Evolutionary conservation across 345 rosid genomes (phyloP), one percentile per base, ranked within the genome.

Genomic region (Heritiera littoralis): DNA sequence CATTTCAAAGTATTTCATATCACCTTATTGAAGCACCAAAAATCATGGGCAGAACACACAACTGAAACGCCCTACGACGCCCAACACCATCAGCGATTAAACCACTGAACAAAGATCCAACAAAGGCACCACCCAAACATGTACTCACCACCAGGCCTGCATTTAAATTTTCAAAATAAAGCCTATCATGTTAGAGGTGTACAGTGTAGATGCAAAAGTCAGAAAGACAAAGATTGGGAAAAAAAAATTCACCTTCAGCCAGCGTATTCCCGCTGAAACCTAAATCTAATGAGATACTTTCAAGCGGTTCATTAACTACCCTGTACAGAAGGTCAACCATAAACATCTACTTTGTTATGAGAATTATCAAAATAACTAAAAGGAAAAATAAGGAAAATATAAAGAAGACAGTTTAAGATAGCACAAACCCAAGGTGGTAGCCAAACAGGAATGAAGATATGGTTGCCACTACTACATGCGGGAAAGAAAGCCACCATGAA

Each of bases 231-330:
- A 56, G 49, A 41, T 40, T 32, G 56, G 32, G 11, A 11, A 15
- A 43, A 2, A 35, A 35, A 35, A 73, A 30, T 75, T 77, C 86
- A 96, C 99, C 99, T 92, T 96, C 99, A 45, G 94, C 94, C 63
- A 96, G 81, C 45, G 99, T 90, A 78, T 94, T 83, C 79, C 99
- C 99, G 75, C 79, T 88, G 84, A 96, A 96, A 58, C 94, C 94
- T 83, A 96, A 94, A 78, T 96, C 99, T 58, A 80, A 75, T 41
- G 99, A 89, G 78, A 96, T 94, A 80, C 89, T 94, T 84, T 94
- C 95, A 81, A 96, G 98, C 4, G 99, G 98, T 83, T 94, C 99
- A 78, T 96, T 96, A 20, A 94, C 99, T 64, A 96, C 97, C 66
- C 99, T 96, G 88, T 55, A 55, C 18, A 70, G 40, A 59, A 45